A percentile compares a stretch with the other conserved stretches of the same genome.
phyloP scores from a whole-genome alignment of 1,284 basidiomycete genomes.

The Rhodotorula glutinis region DNA sequence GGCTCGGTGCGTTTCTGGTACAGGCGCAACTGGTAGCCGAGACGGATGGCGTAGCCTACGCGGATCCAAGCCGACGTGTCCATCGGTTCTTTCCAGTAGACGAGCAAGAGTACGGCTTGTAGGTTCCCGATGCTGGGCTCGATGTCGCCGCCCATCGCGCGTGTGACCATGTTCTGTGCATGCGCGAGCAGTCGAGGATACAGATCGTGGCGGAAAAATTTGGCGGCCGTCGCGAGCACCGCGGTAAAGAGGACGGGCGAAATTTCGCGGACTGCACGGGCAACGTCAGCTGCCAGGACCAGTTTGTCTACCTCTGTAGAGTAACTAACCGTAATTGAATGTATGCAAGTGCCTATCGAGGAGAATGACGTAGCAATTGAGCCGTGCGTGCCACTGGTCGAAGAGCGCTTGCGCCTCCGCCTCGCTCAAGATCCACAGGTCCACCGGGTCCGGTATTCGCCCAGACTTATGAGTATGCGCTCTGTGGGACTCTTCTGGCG shows the following conservation, averaged over 20 bases:
- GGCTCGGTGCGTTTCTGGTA: constrained; percentile 8
- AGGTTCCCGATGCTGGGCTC: constrained; percentile 75
- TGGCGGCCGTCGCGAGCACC: constrained; percentile 74
- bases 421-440: constrained; percentile 17
- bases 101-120: constrained; percentile 76
- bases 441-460: constrained; percentile 19
- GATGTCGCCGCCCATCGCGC: constrained; percentile 69
- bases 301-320: no score
- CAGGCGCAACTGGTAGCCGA: constrained; percentile 19
- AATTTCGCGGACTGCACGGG: constrained; percentile 62
- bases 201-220: constrained; percentile 70
- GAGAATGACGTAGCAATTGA: constrained; percentile 78
- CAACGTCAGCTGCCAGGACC: no score
- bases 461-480: neutral
- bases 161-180: constrained; percentile 64
- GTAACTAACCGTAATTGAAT: neutral
- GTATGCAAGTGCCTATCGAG: constrained; percentile 62
- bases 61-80: constrained; percentile 33
- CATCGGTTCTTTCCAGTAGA: constrained; percentile 65
- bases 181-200: constrained; percentile 63
- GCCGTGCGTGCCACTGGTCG: constrained; percentile 61
- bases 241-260: constrained; percentile 76
- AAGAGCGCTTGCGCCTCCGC: constrained; percentile 20
- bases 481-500: neutral
- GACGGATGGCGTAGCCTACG: constrained; percentile 24